Evolutionary conservation across 2,329 filamentous ascomycete genomes (phyloP), one percentile per base, ranked within the genome.

Genomic region (Aaosphaeria pasadenensis): DNA sequence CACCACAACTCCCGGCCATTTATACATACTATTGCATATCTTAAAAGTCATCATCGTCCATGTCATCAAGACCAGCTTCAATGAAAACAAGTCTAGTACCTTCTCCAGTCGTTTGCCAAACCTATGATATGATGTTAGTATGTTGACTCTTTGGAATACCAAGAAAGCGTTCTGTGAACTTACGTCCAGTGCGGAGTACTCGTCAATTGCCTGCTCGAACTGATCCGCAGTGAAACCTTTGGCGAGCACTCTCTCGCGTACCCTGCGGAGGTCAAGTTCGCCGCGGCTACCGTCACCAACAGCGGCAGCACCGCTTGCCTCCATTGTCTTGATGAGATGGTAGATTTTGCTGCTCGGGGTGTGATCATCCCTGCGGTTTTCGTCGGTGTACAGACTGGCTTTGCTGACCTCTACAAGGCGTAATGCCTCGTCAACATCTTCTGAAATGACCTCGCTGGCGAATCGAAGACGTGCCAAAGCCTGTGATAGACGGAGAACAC

Each of bases 191-290:
- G 82, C 77, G 3, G 89, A 86, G 72, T 99, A 97, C 76, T 96
- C 92, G 53, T 96, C 87, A 66, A 99, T 79, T 17, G 91, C 87
- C 58, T 82, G 82, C 63, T 88, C 80, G 75, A 96, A 91, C 71
- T 99, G 91, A 71, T 97, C 90, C 56, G 91, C 87, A 0, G 92
- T 99, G 71, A 96, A 99, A 3, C 94, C 94, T 80, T 96, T 96
- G 45, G 91, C 94, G 61, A 97, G 80, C 30, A 99, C 91, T 56
- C 94, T 78, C 72, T 96, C 91, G 69, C 91, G 84, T 51, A 99
- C 89, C 72, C 90, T 88, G 57, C 88, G 83, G 77, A 99, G 81
- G 71, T 87, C 94, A 60, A 99, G 74, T 71, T 96, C 91, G 17
- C 88, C 77, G 58, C 81, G 58, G 67, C 66, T 79, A 30, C 89